A percentile compares a stretch with the other conserved stretches of the same genome.
Evolutionary conservation across 2,329 filamentous ascomycete genomes (phyloP).

Genomic region (Onygenales sp.): DNA sequence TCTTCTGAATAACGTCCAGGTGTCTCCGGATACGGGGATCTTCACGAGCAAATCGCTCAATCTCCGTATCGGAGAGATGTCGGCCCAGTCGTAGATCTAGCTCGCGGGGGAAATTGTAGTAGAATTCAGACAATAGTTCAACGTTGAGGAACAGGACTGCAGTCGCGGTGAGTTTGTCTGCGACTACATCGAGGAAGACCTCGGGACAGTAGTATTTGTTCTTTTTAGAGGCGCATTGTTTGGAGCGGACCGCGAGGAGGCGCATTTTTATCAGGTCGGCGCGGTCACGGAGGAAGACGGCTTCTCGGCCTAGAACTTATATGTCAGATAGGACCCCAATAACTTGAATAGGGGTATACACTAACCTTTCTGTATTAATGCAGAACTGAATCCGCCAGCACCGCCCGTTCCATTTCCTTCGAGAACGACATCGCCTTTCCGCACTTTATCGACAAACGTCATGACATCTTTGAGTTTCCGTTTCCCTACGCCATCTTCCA

Average conservation of each 20-base stretch:
- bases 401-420: conserved; percentile 77
- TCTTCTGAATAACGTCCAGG: conserved; percentile 82
- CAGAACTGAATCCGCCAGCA: conserved; percentile 86
- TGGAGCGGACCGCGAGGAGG: conserved; percentile 75
- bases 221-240: conserved; percentile 70
- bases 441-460: conserved; percentile 78
- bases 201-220: conserved; percentile 98
- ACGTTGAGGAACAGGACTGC: conserved; percentile 96
- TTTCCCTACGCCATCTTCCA: conserved; percentile 70
- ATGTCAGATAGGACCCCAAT: conserved; percentile 10
- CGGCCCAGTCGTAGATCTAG: conserved; percentile 79
- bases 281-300: conserved; percentile 85
- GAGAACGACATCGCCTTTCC: conserved; percentile 73
- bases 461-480: conserved; percentile 86
- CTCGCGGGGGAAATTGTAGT: conserved; percentile 93
- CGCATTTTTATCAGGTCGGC: conserved; percentile 87
- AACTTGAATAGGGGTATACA: conserved; percentile 8
- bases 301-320: conserved; percentile 62
- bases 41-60: conserved; percentile 86
- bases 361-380: conserved; percentile 71
- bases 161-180: conserved; percentile 86
- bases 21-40: conserved; percentile 84
- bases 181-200: conserved; percentile 94
- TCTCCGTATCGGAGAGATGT: conserved; percentile 65
- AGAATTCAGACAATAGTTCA: conserved; percentile 91